phyloP scores from a whole-genome alignment of 257 asterid species.

The Solanum tarapatanum region DNA sequence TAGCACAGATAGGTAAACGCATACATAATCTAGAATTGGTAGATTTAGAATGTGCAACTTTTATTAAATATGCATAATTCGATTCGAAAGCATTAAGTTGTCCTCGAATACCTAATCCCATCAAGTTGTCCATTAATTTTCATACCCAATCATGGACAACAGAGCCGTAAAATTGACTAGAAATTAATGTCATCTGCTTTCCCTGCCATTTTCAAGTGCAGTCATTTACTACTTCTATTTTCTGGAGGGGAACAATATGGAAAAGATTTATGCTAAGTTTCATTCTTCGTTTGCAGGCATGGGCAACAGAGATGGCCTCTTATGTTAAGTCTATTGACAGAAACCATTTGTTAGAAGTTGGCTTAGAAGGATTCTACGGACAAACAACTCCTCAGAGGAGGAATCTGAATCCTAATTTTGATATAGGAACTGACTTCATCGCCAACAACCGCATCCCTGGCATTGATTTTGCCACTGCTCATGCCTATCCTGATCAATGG shows the following conservation, averaged over 20 bases:
- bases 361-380: constrained; percentile 88
- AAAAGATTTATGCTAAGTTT: not conserved
- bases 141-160: not conserved
- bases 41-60: not conserved
- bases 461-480: constrained; percentile 83
- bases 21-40: not conserved
- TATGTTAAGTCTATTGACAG: constrained; percentile 72
- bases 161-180: not conserved
- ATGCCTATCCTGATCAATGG: constrained; percentile 92
- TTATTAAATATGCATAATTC: not conserved
- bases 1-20: too few species aligned
- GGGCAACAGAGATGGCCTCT: constrained; percentile 85
- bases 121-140: not conserved
- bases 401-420: constrained; percentile 37
- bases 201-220: not conserved
- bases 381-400: constrained; percentile 46
- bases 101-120: not conserved
- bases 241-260: not conserved
- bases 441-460: constrained; percentile 54
- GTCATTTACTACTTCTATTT: not conserved
- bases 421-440: constrained; percentile 72
- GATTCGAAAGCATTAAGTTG: not conserved
- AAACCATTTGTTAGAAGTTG: constrained; percentile 72
- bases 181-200: not conserved
- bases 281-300: constrained; percentile 24